A percentile compares a stretch with the other conserved stretches of the same genome.
Evolutionary conservation across 2,329 filamentous ascomycete genomes (phyloP).

Genomic region (Sclerotinia glacialis): DNA sequence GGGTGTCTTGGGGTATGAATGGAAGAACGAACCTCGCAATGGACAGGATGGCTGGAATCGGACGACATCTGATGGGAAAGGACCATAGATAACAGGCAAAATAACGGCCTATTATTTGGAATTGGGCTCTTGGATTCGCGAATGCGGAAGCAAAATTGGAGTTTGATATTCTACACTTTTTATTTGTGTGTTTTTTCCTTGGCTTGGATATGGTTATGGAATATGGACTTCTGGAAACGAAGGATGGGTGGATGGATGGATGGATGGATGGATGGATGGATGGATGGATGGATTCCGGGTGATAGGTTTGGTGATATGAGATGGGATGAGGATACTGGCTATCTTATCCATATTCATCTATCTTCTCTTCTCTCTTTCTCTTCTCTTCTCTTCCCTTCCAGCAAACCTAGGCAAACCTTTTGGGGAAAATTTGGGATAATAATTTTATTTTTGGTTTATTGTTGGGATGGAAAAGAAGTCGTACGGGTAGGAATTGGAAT

Average conservation of each 20-base stretch:
- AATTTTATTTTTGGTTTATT: background rate
- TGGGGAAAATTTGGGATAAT: background rate
- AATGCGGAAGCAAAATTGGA: background rate
- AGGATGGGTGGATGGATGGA: background rate
- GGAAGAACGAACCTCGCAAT: background rate
- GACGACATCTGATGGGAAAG: background rate
- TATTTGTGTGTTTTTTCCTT: background rate
- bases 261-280: background rate
- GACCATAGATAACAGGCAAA: background rate
- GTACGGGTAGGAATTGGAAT: background rate
- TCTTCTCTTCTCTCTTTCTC: background rate
- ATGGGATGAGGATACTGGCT: background rate
- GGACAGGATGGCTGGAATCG: background rate
- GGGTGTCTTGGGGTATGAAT: background rate
- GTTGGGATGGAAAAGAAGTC: background rate
- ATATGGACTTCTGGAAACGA: too few relatives aligned
- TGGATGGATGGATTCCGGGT: too few relatives aligned
- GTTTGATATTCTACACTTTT: background rate
- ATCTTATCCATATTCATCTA: background rate
- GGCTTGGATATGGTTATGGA: background rate
- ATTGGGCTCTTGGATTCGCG: background rate
- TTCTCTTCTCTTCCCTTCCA: background rate
- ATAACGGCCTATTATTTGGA: background rate
- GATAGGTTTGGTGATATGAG: background rate
- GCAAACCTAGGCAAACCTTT: background rate